Percentiles rank a stretch among this genome's conserved stretches.
phyloP scores from a whole-genome alignment of 495 filamentous ascomycete species.

The Talaromyces adpressus region DNA sequence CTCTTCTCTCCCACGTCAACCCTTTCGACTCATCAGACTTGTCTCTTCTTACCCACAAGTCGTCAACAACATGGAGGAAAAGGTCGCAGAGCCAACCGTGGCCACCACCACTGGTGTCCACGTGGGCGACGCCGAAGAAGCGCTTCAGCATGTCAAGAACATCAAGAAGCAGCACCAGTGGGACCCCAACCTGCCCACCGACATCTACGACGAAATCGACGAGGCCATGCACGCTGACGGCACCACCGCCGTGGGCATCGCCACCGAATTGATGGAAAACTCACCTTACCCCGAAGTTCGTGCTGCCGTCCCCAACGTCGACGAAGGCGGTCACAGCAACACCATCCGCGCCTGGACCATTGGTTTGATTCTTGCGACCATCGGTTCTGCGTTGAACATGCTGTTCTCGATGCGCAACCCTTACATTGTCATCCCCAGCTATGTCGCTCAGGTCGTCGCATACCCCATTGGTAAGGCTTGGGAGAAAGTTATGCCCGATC shows the following conservation, averaged over 20 bases:
- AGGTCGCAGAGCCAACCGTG: constrained; percentile 17
- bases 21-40: neutral
- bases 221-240: constrained; percentile 49
- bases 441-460: constrained; percentile 64
- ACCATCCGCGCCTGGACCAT: constrained; percentile 69
- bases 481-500: constrained; percentile 44
- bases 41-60: neutral
- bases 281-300: constrained; percentile 63
- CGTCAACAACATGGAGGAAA: constrained; percentile 15
- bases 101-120: constrained; percentile 17
- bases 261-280: constrained; percentile 54
- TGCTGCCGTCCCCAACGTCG: constrained; percentile 40
- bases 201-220: constrained; percentile 54
- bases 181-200: constrained; percentile 62
- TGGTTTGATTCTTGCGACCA: constrained; percentile 57
- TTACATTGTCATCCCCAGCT: constrained; percentile 57
- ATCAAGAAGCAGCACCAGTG: constrained; percentile 56
- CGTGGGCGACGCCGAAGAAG: constrained; percentile 41
- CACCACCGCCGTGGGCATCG: constrained; percentile 45
- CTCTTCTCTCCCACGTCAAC: constrained; percentile 35
- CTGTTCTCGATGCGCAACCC: constrained; percentile 65
- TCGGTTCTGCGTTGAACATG: constrained; percentile 63
- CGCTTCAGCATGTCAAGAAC: constrained; percentile 27
- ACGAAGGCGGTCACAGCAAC: constrained; percentile 59
- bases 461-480: constrained; percentile 59